Conservation (phyloP, 495 filamentous ascomycete genomes). For the Amphirosellinia nigrospora region DNA sequence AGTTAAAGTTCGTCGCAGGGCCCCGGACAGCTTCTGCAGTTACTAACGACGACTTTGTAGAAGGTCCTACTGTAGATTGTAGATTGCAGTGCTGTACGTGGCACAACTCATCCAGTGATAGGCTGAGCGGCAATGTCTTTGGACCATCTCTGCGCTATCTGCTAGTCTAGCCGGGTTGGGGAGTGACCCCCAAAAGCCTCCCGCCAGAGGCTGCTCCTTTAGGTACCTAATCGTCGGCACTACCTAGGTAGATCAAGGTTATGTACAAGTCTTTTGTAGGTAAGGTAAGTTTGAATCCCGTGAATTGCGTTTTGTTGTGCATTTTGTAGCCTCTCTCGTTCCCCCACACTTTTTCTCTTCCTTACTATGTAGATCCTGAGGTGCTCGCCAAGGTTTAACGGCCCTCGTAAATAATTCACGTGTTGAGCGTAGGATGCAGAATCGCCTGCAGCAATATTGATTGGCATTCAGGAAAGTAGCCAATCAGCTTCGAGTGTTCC, state of each 20-base stretch:
- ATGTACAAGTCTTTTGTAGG: no score
- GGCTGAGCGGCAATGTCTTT: not conserved
- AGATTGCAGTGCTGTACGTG: no score
- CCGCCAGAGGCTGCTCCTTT: not conserved
- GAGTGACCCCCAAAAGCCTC: not conserved
- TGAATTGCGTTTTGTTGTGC: no score
- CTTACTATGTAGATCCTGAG: not conserved
- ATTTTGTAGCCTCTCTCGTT: no score
- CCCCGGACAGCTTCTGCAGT: not conserved
- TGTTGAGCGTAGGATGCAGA: not conserved
- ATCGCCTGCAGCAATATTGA: not conserved
- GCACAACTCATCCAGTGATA: not conserved
- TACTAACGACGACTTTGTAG: not conserved
- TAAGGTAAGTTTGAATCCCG: not conserved
- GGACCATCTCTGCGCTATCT: not conserved
- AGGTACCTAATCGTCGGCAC: no score
- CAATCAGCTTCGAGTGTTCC: slow-evolving; percentile 1
- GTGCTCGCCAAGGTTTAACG: not conserved
- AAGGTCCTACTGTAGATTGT: no score
- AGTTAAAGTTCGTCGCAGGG: slow-evolving; percentile 1
- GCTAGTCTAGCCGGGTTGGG: not conserved
- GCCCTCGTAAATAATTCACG: not conserved
- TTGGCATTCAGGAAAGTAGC: not conserved
- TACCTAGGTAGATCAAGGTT: no score
- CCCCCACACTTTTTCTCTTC: not conserved